Conservation (phyloP, 2,329 filamentous ascomycete genomes). For the Gremmenia infestans region DNA sequence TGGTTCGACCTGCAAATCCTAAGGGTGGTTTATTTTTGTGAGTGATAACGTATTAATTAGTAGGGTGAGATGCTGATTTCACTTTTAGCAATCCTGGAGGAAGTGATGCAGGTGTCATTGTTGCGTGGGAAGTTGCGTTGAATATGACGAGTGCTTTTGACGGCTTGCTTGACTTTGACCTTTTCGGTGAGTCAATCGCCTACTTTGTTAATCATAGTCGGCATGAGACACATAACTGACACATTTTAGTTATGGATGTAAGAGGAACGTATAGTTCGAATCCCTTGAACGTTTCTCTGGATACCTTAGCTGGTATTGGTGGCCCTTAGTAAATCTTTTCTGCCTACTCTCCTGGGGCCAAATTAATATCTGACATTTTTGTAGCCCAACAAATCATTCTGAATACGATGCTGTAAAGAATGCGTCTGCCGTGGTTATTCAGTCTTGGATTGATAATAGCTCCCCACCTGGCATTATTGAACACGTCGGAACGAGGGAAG, state of each 20-base stretch:
- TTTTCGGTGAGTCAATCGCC: slow-evolving; percentile 1
- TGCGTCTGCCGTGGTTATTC: slow-evolving; percentile 5
- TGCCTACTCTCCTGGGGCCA: neutral
- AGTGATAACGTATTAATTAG: neutral
- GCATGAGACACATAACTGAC: neutral
- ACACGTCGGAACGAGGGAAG: slow-evolving; percentile 9
- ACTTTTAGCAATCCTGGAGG: slow-evolving; percentile 8
- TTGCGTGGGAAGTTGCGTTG: slow-evolving; percentile 12
- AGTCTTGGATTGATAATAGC: slow-evolving; percentile 11
- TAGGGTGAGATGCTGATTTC: neutral
- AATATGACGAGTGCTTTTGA: slow-evolving; percentile 7
- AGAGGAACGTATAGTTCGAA: slow-evolving; percentile 16
- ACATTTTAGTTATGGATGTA: slow-evolving; percentile 8
- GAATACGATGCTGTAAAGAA: slow-evolving; percentile 2
- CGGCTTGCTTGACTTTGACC: slow-evolving; percentile 8
- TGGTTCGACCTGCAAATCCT: slow-evolving; percentile 8
- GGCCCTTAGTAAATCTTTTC: neutral
- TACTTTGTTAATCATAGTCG: neutral
- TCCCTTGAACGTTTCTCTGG: slow-evolving; percentile 10
- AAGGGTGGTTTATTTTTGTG: slow-evolving; percentile 12
- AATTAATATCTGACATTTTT: neutral
- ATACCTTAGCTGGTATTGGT: neutral
- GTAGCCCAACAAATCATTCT: slow-evolving; percentile 5
- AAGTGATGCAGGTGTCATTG: slow-evolving; percentile 10
- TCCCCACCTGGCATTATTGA: slow-evolving; percentile 10